Conservation (phyloP, 1,284 basidiomycete genomes). For the Wallemia mellicola region DNA sequence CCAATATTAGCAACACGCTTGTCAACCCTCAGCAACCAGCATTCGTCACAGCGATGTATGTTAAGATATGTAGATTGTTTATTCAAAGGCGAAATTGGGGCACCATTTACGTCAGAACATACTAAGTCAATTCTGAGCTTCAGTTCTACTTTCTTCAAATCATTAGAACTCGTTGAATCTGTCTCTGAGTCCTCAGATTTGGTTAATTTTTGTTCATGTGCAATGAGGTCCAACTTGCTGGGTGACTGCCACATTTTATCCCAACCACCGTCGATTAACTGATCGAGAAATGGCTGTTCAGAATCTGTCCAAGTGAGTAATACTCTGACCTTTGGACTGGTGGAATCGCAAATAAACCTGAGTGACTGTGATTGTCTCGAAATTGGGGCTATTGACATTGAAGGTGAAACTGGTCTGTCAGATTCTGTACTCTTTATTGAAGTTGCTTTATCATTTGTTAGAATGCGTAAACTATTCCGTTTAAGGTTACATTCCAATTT, state of each 20-base stretch:
- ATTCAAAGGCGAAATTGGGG: not conserved
- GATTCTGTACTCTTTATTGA: not conserved
- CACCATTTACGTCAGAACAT: not conserved
- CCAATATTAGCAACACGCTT: conserved; percentile 26
- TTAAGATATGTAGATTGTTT: not conserved
- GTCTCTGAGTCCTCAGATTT: not conserved
- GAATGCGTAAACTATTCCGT: not conserved
- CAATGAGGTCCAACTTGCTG: not conserved
- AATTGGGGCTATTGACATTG: not conserved
- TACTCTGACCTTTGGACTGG: not conserved
- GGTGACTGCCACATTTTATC: not conserved
- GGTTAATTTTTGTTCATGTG: not conserved
- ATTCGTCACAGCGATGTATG: not conserved
- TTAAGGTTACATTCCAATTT: not conserved
- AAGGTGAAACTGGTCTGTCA: not conserved
- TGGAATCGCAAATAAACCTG: not conserved
- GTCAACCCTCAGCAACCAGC: not conserved
- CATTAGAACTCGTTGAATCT: not conserved
- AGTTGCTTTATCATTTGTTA: not conserved
- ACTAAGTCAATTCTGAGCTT: not conserved
- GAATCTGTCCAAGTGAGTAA: not conserved
- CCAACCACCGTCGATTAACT: not conserved
- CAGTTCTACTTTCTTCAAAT: not conserved
- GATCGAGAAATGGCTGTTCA: not conserved
- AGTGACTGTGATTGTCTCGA: not conserved